Base-by-base conservation (phyloP, 2,329 filamentous ascomycete genomes). In the Hymenoscyphus fructigenus region DNA sequence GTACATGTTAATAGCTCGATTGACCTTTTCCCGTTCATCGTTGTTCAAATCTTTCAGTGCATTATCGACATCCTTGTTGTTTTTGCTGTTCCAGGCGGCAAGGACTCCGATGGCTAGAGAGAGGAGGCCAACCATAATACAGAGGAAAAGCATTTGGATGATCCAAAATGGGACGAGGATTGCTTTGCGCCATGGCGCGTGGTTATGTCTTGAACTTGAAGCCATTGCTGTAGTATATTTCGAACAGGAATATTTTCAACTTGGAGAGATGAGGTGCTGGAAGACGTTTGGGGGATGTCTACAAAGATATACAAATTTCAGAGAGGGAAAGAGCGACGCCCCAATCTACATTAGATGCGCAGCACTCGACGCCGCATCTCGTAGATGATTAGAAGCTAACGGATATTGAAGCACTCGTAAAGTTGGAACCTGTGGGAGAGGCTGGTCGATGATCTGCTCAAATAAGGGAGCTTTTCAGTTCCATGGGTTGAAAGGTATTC, bases 101-200 rank as follows among this genome's bases (percentile, higher is more conserved):
- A 71, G 38, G 23, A 64, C 44, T 2, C 60, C 59, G 3, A 64
- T 29, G 20, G 67, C 60, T 10, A 69, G 26, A 2, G 57, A 59
- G 2, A 70, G 53, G 12, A 68, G 60, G 0, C 28, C 67, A 26
- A 73, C 67, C 36, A 70, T 63, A 9, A 66, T 15, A n/a, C 69
- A 41, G 53, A 67, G 59, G 53, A 72, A 66, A 14, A 68, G 23
- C 29, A 71, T 34, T 55, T 73, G 71, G 12, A 72, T n/a, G 2
- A 57, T 62, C 71, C 71, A 73, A 58, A 69, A 72, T 23, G 71
- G 71, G 38, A 73, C 62, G 12, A 73, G 64, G 15, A 72, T 60
- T 0, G 64, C 7, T 62, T 70, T 72, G 4, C 69, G 62, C 69
- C 69, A 73, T 62, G 70, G 70, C 23, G 69, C 65, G 47, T 72